A percentile compares a stretch with the other conserved stretches of the same genome.
These are phyloP conservation scores for Trametes elegans DNA, from an alignment of 768 basidiomycete genomes.

Conservation along the genomic window DNA sequence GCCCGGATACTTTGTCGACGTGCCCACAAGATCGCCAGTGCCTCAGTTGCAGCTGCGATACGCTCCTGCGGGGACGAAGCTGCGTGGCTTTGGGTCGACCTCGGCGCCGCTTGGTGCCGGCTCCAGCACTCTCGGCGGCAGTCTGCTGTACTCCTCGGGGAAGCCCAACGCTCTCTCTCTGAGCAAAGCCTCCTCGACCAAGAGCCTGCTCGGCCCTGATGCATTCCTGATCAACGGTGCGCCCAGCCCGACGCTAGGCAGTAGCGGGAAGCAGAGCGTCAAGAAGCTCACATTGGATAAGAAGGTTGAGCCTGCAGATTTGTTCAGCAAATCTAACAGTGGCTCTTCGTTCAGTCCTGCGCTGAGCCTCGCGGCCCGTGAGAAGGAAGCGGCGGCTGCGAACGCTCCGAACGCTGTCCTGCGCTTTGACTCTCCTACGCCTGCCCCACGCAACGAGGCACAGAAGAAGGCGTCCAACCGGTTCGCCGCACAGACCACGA, in stretches of 20 bases:
- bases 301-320: constrained; percentile 70
- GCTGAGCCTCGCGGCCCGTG: constrained; percentile 70
- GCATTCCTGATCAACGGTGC: constrained; percentile 54
- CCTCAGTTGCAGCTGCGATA: constrained; percentile 66
- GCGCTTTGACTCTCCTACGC: constrained; percentile 18
- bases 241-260: constrained; percentile 64
- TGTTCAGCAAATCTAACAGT: constrained; percentile 43
- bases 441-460: constrained; percentile 11
- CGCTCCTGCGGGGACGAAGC: constrained; percentile 58
- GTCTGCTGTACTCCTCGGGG: constrained; percentile 50
- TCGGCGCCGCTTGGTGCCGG: constrained; percentile 34
- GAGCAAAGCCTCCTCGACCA: constrained; percentile 41
- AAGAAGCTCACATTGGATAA: constrained; percentile 92
- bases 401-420: constrained; percentile 33
- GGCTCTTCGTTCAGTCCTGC: constrained; percentile 76
- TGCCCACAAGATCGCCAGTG: constrained; percentile 68
- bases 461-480: constrained; percentile 40
- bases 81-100: constrained; percentile 66
- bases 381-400: constrained; percentile 55
- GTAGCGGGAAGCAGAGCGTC: constrained; percentile 73
- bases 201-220: constrained; percentile 49
- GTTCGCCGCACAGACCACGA: constrained; percentile 38
- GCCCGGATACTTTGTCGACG: constrained; percentile 71
- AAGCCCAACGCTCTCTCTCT: constrained; percentile 56
- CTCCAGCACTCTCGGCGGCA: constrained; percentile 37